phyloP scores from a whole-genome alignment of 352 stramenopile genomes.

The Globisporangium orthogonon region DNA sequence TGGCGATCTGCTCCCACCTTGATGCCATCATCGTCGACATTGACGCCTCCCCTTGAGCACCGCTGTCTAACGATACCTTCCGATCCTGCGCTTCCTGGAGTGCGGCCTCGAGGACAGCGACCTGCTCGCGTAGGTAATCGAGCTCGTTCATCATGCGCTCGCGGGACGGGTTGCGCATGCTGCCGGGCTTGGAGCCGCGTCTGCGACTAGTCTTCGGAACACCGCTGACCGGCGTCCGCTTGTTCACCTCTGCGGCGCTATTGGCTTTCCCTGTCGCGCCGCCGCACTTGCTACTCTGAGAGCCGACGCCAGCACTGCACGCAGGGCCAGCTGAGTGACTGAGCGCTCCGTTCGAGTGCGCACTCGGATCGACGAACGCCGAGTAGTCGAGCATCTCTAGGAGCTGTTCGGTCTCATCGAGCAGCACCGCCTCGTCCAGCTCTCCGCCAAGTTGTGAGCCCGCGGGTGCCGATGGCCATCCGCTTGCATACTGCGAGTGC shows the following conservation, averaged over 20 bases:
- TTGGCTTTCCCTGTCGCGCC: neutral
- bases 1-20: slow-evolving; percentile 10
- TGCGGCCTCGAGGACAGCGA: slow-evolving; percentile 15
- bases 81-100: slow-evolving; percentile 5
- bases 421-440: neutral
- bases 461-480: neutral
- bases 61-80: neutral
- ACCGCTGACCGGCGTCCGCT: neutral
- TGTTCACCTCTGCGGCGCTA: neutral
- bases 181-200: slow-evolving; percentile 4
- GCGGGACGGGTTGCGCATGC: slow-evolving; percentile 12
- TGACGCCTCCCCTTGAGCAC: neutral
- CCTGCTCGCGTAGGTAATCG: slow-evolving; percentile 15
- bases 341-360: neutral
- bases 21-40: neutral
- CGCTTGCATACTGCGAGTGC: neutral
- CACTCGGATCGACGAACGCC: neutral
- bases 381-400: neutral
- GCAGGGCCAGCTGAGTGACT: neutral
- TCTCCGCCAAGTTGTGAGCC: neutral
- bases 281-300: neutral
- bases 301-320: too few relatives aligned
- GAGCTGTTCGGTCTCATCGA: slow-evolving; percentile 3
- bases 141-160: slow-evolving; percentile 20
- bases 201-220: neutral